phyloP scores from a whole-genome alignment of 2,329 filamentous ascomycete species.

The Paradendryphiella salina region DNA sequence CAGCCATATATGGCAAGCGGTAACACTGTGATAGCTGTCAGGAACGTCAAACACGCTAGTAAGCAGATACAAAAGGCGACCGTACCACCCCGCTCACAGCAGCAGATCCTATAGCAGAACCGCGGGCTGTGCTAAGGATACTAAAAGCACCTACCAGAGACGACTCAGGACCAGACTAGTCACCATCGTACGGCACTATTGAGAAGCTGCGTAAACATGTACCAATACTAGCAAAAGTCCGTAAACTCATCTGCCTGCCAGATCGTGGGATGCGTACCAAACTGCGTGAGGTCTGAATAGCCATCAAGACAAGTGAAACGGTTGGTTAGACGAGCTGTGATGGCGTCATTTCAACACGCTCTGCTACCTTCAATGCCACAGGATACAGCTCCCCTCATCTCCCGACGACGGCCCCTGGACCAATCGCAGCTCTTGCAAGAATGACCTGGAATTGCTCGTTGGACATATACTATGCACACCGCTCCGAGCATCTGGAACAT shows the following conservation, averaged over 20 bases:
- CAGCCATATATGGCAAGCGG: slow-evolving; percentile 2
- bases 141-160: neutral
- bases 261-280: neutral
- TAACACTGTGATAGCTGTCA: slow-evolving; percentile 1
- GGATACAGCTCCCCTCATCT: neutral
- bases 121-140: neutral
- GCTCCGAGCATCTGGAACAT: neutral
- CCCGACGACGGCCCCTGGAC: neutral
- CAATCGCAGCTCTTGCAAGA: neutral
- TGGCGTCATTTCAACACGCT: neutral
- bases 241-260: neutral
- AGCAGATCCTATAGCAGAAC: neutral
- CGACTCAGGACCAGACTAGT: neutral
- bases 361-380: neutral
- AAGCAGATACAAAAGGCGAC: neutral
- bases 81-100: neutral
- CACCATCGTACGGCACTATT: slow-evolving; percentile 1
- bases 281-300: neutral
- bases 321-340: neutral
- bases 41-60: slow-evolving; percentile 16
- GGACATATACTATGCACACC: neutral
- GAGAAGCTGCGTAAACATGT: neutral
- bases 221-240: neutral
- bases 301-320: neutral
- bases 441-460: neutral